These are phyloP conservation scores for Bocquillonia castaneifolia DNA, from an alignment of 441 rosid species.

Conservation along the genomic window DNA sequence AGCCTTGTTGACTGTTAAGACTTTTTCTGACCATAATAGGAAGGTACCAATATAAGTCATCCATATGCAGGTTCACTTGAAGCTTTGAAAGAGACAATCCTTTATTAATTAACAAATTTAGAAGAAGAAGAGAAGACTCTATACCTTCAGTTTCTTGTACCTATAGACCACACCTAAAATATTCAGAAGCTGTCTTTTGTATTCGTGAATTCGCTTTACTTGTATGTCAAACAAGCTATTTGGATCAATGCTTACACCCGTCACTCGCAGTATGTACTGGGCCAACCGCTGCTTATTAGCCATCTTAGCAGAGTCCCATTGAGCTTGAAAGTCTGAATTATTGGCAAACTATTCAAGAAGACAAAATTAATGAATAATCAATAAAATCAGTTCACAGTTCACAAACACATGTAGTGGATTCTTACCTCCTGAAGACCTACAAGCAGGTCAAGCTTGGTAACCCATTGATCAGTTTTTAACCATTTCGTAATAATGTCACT, in stretches of 20 bases:
- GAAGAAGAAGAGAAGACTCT: neutral
- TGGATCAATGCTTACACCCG: conserved; percentile 76
- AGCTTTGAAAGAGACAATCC: neutral
- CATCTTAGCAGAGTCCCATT: conserved; percentile 94
- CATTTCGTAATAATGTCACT: conserved; percentile 87
- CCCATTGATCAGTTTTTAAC: conserved; percentile 88
- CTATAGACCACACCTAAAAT: conserved; percentile 82
- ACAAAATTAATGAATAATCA: conserved; percentile 17
- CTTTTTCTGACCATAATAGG: too few species aligned
- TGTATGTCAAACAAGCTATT: conserved; percentile 90
- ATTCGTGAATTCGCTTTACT: conserved; percentile 97
- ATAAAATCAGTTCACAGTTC: neutral
- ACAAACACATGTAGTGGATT: conserved; percentile 8
- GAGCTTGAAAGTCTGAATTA: conserved; percentile 67
- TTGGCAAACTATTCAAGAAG: conserved; percentile 69
- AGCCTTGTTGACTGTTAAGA: too few species aligned
- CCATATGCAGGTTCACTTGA: neutral
- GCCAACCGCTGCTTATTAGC: conserved; percentile 84
- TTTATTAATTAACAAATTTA: neutral
- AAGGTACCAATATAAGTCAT: neutral
- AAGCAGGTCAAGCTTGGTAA: conserved; percentile 82
- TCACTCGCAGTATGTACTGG: conserved; percentile 60
- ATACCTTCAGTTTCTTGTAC: conserved; percentile 93
- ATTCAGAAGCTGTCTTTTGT: conserved; percentile 94
- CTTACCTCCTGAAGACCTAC: conserved; percentile 77